Conservation (phyloP, 768 basidiomycete genomes). For the Russula foetens region DNA sequence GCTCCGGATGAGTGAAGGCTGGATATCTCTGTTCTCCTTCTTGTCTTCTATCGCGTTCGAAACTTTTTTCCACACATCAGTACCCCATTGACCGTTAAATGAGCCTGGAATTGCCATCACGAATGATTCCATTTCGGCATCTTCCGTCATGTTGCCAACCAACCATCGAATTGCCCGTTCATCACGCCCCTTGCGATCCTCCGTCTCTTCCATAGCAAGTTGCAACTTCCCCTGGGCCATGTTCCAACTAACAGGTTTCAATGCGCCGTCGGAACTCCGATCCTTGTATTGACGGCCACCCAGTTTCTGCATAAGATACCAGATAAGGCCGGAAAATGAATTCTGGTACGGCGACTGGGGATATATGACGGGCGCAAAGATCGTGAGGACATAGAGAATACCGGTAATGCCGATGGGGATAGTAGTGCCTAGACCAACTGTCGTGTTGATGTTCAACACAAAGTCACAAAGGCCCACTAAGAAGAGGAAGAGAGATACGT, state of each 20-base stretch:
- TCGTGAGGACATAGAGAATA: background rate
- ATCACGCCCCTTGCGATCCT: background rate
- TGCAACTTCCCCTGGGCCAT: constrained; percentile 5
- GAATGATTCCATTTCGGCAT: background rate
- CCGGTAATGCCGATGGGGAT: background rate
- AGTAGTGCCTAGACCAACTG: background rate
- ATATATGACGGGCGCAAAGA: background rate
- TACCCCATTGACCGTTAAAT: constrained; percentile 1
- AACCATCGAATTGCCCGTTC: background rate
- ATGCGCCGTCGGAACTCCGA: background rate
- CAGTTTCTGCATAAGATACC: background rate
- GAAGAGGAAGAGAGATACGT: background rate
- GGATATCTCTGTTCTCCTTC: background rate
- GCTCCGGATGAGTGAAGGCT: too few species aligned
- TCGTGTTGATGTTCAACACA: background rate
- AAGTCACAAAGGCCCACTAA: background rate
- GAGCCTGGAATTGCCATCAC: constrained; percentile 1
- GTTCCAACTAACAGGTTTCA: background rate
- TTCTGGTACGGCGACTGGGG: background rate
- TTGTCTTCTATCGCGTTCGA: background rate
- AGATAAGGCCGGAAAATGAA: background rate
- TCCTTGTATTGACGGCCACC: background rate
- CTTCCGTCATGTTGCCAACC: background rate
- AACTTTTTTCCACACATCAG: background rate
- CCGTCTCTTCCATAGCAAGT: background rate